Evolutionary conservation across 345 rosid species (phyloP).

Genomic region (Ceriops zippeliana): DNA sequence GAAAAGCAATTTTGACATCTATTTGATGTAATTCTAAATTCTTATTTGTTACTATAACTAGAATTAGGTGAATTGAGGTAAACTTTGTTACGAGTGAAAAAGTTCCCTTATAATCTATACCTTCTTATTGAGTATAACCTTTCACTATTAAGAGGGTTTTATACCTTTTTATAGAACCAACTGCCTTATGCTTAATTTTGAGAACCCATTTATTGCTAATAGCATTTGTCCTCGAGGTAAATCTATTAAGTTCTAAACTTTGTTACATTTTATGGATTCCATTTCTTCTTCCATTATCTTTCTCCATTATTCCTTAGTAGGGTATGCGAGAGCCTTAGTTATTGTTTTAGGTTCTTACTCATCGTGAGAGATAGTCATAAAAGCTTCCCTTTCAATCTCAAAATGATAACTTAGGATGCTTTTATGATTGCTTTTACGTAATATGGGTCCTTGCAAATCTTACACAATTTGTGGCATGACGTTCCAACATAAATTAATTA

Average conservation of each 20-base stretch:
- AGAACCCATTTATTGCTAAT: not conserved
- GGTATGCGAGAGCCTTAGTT: not conserved
- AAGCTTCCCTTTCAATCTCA: no score
- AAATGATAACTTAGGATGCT: no score
- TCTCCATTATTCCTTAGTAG: not conserved
- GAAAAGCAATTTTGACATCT: not conserved
- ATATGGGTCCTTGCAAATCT: no score
- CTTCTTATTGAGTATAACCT: no score
- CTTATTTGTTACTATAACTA: not conserved
- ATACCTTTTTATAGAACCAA: not conserved
- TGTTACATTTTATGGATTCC: not conserved
- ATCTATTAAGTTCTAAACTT: not conserved
- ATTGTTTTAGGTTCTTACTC: not conserved
- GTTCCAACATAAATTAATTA: no score
- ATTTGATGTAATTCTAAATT: not conserved
- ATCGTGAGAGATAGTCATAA: not conserved
- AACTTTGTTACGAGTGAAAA: no score
- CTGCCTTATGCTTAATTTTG: not conserved
- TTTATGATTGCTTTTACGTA: no score
- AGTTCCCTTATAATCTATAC: no score
- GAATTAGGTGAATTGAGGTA: no score
- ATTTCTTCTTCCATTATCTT: not conserved
- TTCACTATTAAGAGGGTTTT: not conserved
- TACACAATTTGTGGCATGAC: no score
- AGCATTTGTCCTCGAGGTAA: not conserved